Base-by-base conservation (phyloP, 176 grass and related monocot species). In the Oryza brachyantha region DNA sequence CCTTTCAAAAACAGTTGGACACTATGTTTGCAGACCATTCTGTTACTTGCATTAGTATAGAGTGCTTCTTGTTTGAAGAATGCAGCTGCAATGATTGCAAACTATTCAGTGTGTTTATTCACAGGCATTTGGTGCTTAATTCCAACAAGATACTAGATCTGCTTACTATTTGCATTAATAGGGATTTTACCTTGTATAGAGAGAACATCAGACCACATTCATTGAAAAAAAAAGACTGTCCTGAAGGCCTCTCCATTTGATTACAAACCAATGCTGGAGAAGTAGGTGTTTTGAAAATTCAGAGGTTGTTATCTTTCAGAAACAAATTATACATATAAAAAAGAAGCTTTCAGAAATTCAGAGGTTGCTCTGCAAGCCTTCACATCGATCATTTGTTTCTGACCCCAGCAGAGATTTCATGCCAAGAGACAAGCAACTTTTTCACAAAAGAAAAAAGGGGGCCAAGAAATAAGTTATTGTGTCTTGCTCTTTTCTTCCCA, bases 351-450 rank as follows among this genome's bases (percentile, higher is more conserved):
- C 4, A 64, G 13, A 12, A 78, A 63, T 22, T 22, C 40, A 54
- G 40, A 84, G 1, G 61, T 70, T 29, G 25, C 66, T 41, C 9
- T 59, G 37, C 38, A 25, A 12, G 31, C 37, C 35, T 43, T 80
- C 52, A 34, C 24, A 45, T 26, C 13, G 12, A 46, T 61, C 36
- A 71, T 61, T 27, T 40, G 16, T 7, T 2, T 28, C 31, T 39
- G 32, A 8, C n/a, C 27, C 50, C 48, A 68, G 12, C 28, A 36
- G 11, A 74, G 17, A 39, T 42, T 68, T 50, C 25, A 54, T 64
- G 58, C 8, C 39, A 80, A 67, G 25, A 84, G 35, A 74, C 48
- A 71, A 41, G 25, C 19, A 71, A 41, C 2, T 64, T 46, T 82
- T 16, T 37, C 24, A 40, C 29, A 73, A 66, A 73, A 65, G 36